These are phyloP conservation scores for Buxus sempervirens DNA, from an alignment of 164 flowering plant genomes.

Conservation along the genomic window DNA sequence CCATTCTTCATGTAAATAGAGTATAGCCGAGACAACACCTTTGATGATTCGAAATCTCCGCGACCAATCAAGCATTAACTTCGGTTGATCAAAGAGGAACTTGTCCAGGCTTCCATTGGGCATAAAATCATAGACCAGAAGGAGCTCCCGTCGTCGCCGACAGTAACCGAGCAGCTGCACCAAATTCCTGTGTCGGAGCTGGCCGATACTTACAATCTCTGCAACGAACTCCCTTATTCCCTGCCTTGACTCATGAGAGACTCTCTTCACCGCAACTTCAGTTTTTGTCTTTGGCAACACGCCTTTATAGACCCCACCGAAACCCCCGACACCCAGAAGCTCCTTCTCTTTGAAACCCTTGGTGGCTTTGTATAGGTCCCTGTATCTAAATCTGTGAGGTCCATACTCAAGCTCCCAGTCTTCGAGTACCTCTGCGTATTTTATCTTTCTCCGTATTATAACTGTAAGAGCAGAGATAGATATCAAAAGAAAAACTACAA, in stretches of 20 bases:
- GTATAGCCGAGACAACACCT: slow-evolving; percentile 6
- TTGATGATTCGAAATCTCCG: slow-evolving; percentile 11
- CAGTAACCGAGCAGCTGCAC: slow-evolving; percentile 12
- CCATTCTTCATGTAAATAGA: slow-evolving; percentile 15
- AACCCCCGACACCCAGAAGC: slow-evolving; percentile 9
- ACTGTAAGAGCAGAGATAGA: slow-evolving; percentile 18
- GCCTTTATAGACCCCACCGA: slow-evolving; percentile 13
- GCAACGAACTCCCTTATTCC: slow-evolving; percentile 7
- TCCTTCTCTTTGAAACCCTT: slow-evolving; percentile 10
- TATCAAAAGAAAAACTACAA: background rate
- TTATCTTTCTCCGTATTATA: slow-evolving; percentile 22
- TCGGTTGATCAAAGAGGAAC: background rate
- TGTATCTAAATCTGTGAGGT: slow-evolving; percentile 34
- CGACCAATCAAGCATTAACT: background rate
- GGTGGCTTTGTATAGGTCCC: slow-evolving; percentile 9
- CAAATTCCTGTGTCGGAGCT: slow-evolving; percentile 8
- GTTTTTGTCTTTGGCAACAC: background rate
- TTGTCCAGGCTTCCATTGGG: slow-evolving; percentile 13
- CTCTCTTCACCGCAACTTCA: slow-evolving; percentile 11
- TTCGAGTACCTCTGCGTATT: slow-evolving; percentile 51
- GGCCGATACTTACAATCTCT: slow-evolving; percentile 8
- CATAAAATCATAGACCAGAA: slow-evolving; percentile 15
- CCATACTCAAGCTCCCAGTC: slow-evolving; percentile 70
- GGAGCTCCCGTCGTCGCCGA: slow-evolving; percentile 5
- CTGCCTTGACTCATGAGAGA: slow-evolving; percentile 12